Conservation (phyloP, 106 monocot species). For the Agapanthus africanus region DNA sequence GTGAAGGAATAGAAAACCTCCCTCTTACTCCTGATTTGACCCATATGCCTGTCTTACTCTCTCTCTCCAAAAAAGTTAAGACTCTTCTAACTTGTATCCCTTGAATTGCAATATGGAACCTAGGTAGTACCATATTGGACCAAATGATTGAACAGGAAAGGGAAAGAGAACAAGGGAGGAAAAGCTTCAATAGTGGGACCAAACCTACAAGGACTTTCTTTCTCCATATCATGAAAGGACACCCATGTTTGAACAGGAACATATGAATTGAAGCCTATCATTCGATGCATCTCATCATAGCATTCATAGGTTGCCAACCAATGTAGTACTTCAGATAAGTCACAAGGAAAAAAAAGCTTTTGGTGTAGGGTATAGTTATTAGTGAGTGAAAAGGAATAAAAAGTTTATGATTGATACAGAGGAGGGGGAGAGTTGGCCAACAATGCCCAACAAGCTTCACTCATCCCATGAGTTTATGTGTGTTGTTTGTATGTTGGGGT, state of each 20-base stretch:
- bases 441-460: too few species aligned
- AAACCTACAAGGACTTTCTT: neutral
- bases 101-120: neutral
- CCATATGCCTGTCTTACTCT: too few species aligned
- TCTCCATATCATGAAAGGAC: neutral
- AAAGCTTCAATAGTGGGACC: neutral
- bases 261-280: neutral
- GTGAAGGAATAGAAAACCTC: neutral
- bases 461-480: too few species aligned
- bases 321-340: conserved; percentile 8
- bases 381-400: neutral
- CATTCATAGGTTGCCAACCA: conserved; percentile 11
- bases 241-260: neutral
- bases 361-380: neutral
- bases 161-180: neutral
- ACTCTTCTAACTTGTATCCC: neutral
- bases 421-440: too few species aligned
- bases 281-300: conserved; percentile 11
- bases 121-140: too few species aligned
- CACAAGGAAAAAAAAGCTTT: neutral
- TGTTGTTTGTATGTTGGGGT: neutral
- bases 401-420: neutral
- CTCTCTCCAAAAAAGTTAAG: too few species aligned
- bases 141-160: conserved; percentile 1
- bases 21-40: too few species aligned